These are phyloP conservation scores for Diaporthe batatas DNA, from an alignment of 2,329 filamentous ascomycete genomes.

Conservation along the genomic window DNA sequence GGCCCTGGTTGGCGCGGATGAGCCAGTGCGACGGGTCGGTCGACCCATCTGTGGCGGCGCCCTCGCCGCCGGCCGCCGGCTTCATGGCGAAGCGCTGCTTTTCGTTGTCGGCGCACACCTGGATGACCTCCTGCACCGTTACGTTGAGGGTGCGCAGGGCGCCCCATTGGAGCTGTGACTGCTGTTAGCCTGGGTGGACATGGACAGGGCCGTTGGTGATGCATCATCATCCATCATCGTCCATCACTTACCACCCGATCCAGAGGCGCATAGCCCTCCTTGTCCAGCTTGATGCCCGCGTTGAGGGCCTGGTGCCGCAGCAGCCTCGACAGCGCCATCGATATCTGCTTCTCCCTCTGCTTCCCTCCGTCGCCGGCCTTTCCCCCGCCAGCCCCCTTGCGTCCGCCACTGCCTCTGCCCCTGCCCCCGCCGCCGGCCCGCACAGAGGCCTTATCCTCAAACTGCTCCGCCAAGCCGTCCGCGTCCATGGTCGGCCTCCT, in stretches of 20 bases:
- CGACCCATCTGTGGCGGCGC: background rate
- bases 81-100: constrained; percentile 93
- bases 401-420: constrained; percentile 45
- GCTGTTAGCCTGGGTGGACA: constrained; percentile 23
- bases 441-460: constrained; percentile 40
- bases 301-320: constrained; percentile 69
- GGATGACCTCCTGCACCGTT: constrained; percentile 78
- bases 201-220: too few relatives aligned
- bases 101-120: constrained; percentile 78
- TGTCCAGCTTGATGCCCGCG: constrained; percentile 69
- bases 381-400: constrained; percentile 42
- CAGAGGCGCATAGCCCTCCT: constrained; percentile 70
- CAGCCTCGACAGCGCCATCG: constrained; percentile 66
- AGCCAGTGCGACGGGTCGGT: constrained; percentile 76
- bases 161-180: constrained; percentile 63
- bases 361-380: constrained; percentile 50
- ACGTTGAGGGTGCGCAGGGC: constrained; percentile 77
- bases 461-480: constrained; percentile 41
- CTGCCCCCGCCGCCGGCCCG: constrained; percentile 43
- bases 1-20: constrained; percentile 96
- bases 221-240: background rate
- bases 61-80: constrained; percentile 53
- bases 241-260: constrained; percentile 68
- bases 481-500: constrained; percentile 33
- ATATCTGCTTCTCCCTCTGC: constrained; percentile 63